A percentile compares a stretch with the other conserved stretches of the same genome.
phyloP scores from a whole-genome alignment of 2,329 filamentous ascomycete genomes.

The Ascochyta rabiei region DNA sequence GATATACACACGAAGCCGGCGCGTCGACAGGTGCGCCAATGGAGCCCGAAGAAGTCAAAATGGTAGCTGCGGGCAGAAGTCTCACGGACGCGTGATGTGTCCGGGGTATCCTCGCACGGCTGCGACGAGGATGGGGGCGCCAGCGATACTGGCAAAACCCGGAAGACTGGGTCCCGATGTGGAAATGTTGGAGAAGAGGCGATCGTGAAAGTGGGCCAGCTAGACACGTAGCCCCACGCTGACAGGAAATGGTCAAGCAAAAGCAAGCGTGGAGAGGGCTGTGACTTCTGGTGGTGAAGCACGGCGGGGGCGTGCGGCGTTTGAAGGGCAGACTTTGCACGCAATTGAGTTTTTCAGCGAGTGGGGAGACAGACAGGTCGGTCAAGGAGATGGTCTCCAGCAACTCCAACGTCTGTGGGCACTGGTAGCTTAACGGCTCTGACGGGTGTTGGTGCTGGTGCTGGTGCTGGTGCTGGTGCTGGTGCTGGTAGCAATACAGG shows the following conservation, averaged over 20 bases:
- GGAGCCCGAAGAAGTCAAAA: slow-evolving; percentile 43
- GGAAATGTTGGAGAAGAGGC: slow-evolving; percentile 44
- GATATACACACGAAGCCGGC: slow-evolving; percentile 47
- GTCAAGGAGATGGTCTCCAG: slow-evolving; percentile 44
- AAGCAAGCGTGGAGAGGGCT: slow-evolving; percentile 45
- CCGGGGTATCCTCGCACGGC: slow-evolving; percentile 48
- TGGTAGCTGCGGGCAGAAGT: slow-evolving; percentile 43
- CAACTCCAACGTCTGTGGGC: slow-evolving; percentile 38
- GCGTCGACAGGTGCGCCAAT: slow-evolving; percentile 46
- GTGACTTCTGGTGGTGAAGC: slow-evolving; percentile 37
- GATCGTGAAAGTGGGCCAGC: slow-evolving; percentile 33
- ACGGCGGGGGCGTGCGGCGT: slow-evolving; percentile 36
- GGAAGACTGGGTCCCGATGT: slow-evolving; percentile 44
- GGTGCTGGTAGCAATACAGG: slow-evolving; percentile 30
- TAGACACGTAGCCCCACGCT: slow-evolving; percentile 40
- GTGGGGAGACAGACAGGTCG: slow-evolving; percentile 29
- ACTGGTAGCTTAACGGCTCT: slow-evolving; percentile 41
- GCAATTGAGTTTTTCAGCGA: slow-evolving; percentile 37
- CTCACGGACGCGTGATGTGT: slow-evolving; percentile 39
- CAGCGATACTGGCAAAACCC: slow-evolving; percentile 32
- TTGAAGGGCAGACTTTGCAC: slow-evolving; percentile 47
- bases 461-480: slow-evolving; percentile 40
- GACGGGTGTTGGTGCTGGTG: slow-evolving; percentile 37
- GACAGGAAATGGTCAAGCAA: slow-evolving; percentile 39
- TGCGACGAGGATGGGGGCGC: slow-evolving; percentile 43